Conservation (phyloP, 129 eudicot genomes). For the Centella asiatica region DNA sequence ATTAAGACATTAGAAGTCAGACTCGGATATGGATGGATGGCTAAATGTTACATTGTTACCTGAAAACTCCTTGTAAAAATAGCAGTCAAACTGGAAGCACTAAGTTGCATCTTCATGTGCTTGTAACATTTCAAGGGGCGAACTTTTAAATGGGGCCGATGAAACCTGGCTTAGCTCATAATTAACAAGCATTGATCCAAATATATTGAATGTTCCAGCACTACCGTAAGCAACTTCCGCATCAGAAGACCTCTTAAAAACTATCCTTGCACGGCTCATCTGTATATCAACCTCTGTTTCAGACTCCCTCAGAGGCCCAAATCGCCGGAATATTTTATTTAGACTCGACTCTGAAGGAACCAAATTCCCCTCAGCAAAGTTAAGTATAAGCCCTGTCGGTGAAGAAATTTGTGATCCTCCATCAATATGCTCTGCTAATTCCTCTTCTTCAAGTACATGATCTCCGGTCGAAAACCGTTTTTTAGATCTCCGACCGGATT, state of each 20-base stretch:
- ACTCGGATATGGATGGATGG: no score
- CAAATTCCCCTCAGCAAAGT: constrained; percentile 7
- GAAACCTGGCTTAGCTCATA: constrained; percentile 68
- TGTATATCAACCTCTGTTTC: constrained; percentile 58
- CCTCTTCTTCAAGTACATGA: constrained; percentile 1
- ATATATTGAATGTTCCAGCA: constrained; percentile 65
- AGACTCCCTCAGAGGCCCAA: constrained; percentile 5
- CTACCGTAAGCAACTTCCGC: constrained; percentile 87
- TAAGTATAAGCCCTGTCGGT: neutral
- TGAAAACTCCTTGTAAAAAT: no score
- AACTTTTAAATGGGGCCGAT: constrained; percentile 36
- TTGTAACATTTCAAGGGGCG: constrained; percentile 36
- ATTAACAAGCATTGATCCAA: constrained; percentile 58
- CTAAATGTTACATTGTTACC: no score
- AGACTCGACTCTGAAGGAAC: neutral
- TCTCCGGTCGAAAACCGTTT: neutral
- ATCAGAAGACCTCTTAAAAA: constrained; percentile 80
- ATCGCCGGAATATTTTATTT: constrained; percentile 5
- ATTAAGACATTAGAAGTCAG: no score
- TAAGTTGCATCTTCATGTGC: constrained; percentile 35
- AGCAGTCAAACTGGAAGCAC: constrained; percentile 1
- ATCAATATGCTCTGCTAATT: neutral
- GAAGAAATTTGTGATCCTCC: neutral
- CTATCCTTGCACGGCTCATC: constrained; percentile 63
- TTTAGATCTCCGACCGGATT: constrained; percentile 25